Conservation (phyloP, 306 rosid species). For the Benincasa hispida region DNA sequence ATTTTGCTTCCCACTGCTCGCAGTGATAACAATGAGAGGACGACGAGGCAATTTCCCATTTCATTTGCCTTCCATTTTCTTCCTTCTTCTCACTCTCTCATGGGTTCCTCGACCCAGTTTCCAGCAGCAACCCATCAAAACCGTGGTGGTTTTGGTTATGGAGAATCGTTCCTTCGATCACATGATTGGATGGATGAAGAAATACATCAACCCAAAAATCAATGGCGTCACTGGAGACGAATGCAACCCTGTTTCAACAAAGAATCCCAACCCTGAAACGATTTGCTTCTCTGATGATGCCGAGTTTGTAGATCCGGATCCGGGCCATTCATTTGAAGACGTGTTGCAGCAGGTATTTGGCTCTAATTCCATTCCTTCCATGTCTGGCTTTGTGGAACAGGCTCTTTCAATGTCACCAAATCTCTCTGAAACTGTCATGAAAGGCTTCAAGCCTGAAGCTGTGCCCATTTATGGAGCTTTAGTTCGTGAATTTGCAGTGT, state of each 20-base stretch:
- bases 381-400: slow-evolving; percentile 93
- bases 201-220: slow-evolving; percentile 50
- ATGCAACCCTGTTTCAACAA: slow-evolving; percentile 77
- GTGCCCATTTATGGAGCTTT: slow-evolving; percentile 70
- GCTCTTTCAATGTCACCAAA: slow-evolving; percentile 65
- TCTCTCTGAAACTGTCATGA: slow-evolving; percentile 82
- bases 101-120: slow-evolving; percentile 18
- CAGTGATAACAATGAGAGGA: slow-evolving; percentile 13
- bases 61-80: slow-evolving; percentile 21
- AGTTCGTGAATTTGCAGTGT: slow-evolving; percentile 63
- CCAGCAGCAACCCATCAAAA: slow-evolving; percentile 63
- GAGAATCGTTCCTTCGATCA: slow-evolving; percentile 96
- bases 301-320: slow-evolving; percentile 97
- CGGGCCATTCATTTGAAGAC: slow-evolving; percentile 89
- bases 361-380: slow-evolving; percentile 56
- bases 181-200: slow-evolving; percentile 95
- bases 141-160: slow-evolving; percentile 78
- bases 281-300: slow-evolving; percentile 86
- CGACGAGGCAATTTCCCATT: slow-evolving; percentile 13
- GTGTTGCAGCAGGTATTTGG: slow-evolving; percentile 87
- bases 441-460: slow-evolving; percentile 74
- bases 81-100: slow-evolving; percentile 37
- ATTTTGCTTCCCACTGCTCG: background rate
- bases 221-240: slow-evolving; percentile 85
- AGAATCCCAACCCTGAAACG: slow-evolving; percentile 21